These are phyloP conservation scores for Cladorrhinum sp. DNA, from an alignment of 2,329 filamentous ascomycete species.

Conservation along the genomic window DNA sequence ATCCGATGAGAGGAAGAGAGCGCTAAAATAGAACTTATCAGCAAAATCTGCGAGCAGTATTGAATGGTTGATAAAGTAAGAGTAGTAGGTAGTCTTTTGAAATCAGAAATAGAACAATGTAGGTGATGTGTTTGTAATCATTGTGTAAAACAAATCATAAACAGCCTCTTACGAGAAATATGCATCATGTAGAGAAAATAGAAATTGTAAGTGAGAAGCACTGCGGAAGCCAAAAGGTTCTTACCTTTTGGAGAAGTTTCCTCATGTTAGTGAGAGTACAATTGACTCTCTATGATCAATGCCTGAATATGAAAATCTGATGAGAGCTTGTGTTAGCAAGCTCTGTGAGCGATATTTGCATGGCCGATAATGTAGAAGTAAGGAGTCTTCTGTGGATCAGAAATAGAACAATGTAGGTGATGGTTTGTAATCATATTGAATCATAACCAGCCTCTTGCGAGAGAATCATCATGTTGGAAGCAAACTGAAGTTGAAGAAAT, in stretches of 20 bases:
- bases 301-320: no score
- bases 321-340: no score
- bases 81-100: not conserved
- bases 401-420: slow-evolving; percentile 30
- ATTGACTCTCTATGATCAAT: no score
- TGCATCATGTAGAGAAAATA: slow-evolving; percentile 23
- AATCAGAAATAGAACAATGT: slow-evolving; percentile 25
- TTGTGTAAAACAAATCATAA: slow-evolving; percentile 22
- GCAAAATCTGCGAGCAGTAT: no score
- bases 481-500: not conserved
- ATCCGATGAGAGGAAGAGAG: no score
- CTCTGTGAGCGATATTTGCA: no score
- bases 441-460: slow-evolving; percentile 24
- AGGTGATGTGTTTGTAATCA: slow-evolving; percentile 23
- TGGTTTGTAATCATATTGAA: slow-evolving; percentile 25
- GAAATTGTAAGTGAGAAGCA: not conserved
- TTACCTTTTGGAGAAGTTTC: no score
- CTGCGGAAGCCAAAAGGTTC: no score
- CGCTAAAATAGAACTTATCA: no score
- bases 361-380: not conserved
- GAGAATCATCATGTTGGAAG: slow-evolving; percentile 2
- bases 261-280: no score
- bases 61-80: not conserved
- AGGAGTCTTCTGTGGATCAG: slow-evolving; percentile 15
- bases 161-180: slow-evolving; percentile 25